Percentiles rank a stretch among this genome's conserved stretches.
Conservation (phyloP, 768 basidiomycete species). For the Candolleomyces efflorescens region DNA sequence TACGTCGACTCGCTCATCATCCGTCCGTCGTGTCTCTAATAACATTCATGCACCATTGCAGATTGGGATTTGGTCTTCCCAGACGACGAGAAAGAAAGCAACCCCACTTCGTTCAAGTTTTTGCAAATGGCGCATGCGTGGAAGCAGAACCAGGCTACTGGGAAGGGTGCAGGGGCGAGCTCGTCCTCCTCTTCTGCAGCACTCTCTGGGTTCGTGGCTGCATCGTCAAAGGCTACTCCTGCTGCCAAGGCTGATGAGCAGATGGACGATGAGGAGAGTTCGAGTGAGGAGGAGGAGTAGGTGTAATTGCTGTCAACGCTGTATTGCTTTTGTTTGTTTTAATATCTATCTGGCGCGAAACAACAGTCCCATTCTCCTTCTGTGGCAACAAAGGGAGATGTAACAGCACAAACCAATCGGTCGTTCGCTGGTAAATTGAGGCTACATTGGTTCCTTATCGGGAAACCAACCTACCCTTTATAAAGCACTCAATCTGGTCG, state of each 20-base stretch:
- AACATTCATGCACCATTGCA: too few species aligned
- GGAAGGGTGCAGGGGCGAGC: slow-evolving; percentile 5
- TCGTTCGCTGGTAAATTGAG: too few species aligned
- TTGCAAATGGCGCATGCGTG: slow-evolving; percentile 93
- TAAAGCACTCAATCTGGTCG: too few species aligned
- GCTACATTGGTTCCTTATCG: too few species aligned
- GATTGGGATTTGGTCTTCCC: slow-evolving; percentile 96
- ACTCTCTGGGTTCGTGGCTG: slow-evolving; percentile 48
- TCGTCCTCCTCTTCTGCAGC: slow-evolving; percentile 25
- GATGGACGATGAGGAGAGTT: slow-evolving; percentile 25
- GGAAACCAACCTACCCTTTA: too few species aligned
- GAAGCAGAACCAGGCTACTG: slow-evolving; percentile 53
- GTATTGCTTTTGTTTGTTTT: neutral
- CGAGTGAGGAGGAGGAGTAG: slow-evolving; percentile 11
- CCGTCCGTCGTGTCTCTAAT: too few species aligned
- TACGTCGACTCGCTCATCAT: too few species aligned
- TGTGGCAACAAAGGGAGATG: too few species aligned
- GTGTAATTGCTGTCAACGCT: neutral
- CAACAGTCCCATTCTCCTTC: too few species aligned
- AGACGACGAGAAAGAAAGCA: slow-evolving; percentile 92
- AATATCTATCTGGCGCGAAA: too few species aligned
- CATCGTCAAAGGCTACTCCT: slow-evolving; percentile 15
- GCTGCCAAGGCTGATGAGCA: slow-evolving; percentile 12
- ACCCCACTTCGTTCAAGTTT: slow-evolving; percentile 94
- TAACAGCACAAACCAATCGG: too few species aligned